Evolutionary conservation across 768 basidiomycete species (phyloP), one percentile per base, ranked within the genome.

Genomic region (Tulasnella calospora): DNA sequence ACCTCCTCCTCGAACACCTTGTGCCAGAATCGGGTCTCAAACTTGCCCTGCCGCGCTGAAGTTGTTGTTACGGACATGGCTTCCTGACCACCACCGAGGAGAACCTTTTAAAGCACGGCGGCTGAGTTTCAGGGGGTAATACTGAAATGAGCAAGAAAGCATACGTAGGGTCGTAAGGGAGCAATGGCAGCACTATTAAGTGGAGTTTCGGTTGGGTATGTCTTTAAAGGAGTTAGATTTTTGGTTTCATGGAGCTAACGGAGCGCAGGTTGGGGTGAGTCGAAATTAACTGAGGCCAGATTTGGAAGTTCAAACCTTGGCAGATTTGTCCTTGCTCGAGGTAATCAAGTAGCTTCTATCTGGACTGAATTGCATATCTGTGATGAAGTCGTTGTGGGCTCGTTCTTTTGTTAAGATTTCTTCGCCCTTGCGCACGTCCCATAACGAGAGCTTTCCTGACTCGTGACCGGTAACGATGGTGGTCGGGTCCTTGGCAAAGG

Each of bases 11-110:
- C 96, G 82, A 97, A 93, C 47, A 97, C 88, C 81, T 92, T 95
- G 87, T 99, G 97, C 95, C 96, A 99, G 87, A 99, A 98, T 51
- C 96, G 89, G 15, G 95, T 94, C 86, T 99, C 98, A 84, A 99
- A 99, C 85, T 98, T 98, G 30, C 97, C 98, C 84, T 98, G 94
- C 74, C 98, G 90, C 33, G 90, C 82, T 1, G 95, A 95, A 0
- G 97, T 99, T 10, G 95, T 99, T 19, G 98, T 98, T 73, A 99
- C 98, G 82, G 87, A 91, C 95, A 95, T 97, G 5, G 98, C 98
- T 83, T 98, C 97, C 85, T 99, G 98, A 61, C 98, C 98, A 84
- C 98, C 97, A 67, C 98, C 98, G 33, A 98, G 87, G 41, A 99
- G 89, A 61, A 96, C 88, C 94, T 95, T 77, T 10, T 71, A 41